Evolutionary conservation across 306 rosid species (phyloP).

Genomic region (Ormosia emarginata): DNA sequence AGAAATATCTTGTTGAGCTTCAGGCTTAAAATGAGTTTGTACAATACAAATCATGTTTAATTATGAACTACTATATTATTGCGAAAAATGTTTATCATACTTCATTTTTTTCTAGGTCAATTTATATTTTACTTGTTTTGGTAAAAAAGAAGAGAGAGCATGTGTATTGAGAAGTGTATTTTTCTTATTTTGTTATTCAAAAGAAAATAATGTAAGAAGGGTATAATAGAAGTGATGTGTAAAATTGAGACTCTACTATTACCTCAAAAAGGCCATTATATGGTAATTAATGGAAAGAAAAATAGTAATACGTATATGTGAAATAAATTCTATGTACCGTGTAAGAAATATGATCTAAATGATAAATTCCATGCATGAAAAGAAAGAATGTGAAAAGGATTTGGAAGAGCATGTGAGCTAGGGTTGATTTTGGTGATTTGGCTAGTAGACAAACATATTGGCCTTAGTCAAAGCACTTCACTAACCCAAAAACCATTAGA

Average conservation of each 20-base stretch:
- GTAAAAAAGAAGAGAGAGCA: too few species aligned
- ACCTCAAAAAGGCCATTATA: neutral
- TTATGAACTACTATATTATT: neutral
- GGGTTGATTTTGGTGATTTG: slow-evolving; percentile 17
- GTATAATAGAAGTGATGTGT: too few species aligned
- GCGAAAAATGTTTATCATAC: too few species aligned
- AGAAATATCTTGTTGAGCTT: neutral
- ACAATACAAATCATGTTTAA: neutral
- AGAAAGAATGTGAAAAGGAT: slow-evolving; percentile 7
- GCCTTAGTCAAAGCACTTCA: slow-evolving; percentile 40
- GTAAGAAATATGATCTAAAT: neutral
- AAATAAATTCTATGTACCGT: neutral
- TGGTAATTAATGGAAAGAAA: neutral
- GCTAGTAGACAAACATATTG: slow-evolving; percentile 28
- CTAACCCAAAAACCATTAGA: slow-evolving; percentile 25
- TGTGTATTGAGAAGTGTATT: too few species aligned
- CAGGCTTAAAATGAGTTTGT: neutral
- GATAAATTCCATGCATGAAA: neutral
- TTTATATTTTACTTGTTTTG: too few species aligned
- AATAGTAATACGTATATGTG: neutral
- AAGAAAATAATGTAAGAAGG: too few species aligned
- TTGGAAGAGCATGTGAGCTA: slow-evolving; percentile 8
- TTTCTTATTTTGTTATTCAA: too few species aligned
- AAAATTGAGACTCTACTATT: too few species aligned
- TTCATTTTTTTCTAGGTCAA: too few species aligned